Base-by-base conservation (phyloP, 2,329 filamentous ascomycete species). In the Cladosporium sp. region DNA sequence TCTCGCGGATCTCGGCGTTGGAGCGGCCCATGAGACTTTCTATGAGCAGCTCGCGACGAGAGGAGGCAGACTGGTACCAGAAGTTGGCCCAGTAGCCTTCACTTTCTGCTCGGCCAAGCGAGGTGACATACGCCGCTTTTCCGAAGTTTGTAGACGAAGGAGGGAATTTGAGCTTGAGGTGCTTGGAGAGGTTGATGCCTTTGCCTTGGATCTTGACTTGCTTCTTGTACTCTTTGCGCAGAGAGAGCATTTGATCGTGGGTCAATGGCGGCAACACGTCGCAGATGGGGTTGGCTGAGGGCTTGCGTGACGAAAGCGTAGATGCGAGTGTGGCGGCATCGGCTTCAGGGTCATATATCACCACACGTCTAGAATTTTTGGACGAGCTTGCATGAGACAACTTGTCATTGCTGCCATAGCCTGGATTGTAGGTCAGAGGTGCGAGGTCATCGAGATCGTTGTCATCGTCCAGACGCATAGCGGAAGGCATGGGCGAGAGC, bases 51-150 rank as follows among this genome's bases (percentile, higher is more conserved):
- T 98, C 94, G 6, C 93, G 88, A 2, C 92, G 86, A 8, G 89
- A 91, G 72, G 89, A 91, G 77, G 94, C 91, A 44, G 89, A 89
- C 75, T 97, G 94, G 80, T 97, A 98, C 89, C 93, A 98, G 78
- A 92, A 97, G 77, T 97, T 98, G 67, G 94, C 93, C 93, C 95
- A 99, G 83, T 97, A 97, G 0, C 92, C 92, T 78, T 99, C 95
- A 71, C 89, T 90, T 80, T 97, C 95, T 89, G 93, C 98, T 62
- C 86, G 86, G 11, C 95, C 95, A 0, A 98, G 85, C 0, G 94
- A 93, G 2, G 92, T 93, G 3, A 93, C 88, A 77, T 98, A 97
- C 74, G 90, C 93, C 7, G 91, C 91, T 79, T 98, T 98, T 80
- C 93, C 94, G 70, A 98, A 89, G 71, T 87, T 89, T 5, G 88